Conservation (phyloP, 208 protist genomes). For the Acanthamoeba culbertsoni region DNA sequence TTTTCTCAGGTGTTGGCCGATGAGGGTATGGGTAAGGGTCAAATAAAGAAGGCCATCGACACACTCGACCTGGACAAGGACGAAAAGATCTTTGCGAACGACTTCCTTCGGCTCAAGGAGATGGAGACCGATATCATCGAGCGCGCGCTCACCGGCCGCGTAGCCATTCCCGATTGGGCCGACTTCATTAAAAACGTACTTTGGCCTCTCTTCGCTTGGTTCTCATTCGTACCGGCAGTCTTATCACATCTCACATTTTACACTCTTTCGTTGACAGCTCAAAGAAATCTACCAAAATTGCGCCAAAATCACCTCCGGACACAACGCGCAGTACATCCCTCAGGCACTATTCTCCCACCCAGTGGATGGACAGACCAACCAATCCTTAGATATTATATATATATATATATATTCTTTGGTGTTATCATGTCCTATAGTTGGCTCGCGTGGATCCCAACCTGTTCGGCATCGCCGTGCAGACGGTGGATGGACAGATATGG, state of each 20-base stretch:
- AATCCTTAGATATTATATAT: too few species aligned
- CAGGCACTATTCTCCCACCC: not conserved
- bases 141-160: constrained; percentile 23
- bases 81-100: not conserved
- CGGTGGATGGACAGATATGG: constrained; percentile 69
- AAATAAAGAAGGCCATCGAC: constrained; percentile 8
- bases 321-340: constrained; percentile 2
- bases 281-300: not conserved
- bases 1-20: constrained; percentile 22
- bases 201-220: not conserved
- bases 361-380: too few species aligned
- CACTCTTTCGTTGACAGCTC: too few species aligned
- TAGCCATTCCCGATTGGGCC: constrained; percentile 23
- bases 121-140: constrained; percentile 57
- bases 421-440: constrained; percentile 68
- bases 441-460: constrained; percentile 62
- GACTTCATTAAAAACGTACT: constrained; percentile 22
- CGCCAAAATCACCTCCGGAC: not conserved
- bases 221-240: not conserved
- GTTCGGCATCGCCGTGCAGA: constrained; percentile 65
- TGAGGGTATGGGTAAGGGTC: not conserved
- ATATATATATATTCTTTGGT: too few species aligned
- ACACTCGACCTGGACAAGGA: constrained; percentile 47
- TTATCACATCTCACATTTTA: too few species aligned
- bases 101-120: not conserved